Evolutionary conservation across 202 grass and related monocot species (phyloP).

Genomic region (Brachypodium distachyon): DNA sequence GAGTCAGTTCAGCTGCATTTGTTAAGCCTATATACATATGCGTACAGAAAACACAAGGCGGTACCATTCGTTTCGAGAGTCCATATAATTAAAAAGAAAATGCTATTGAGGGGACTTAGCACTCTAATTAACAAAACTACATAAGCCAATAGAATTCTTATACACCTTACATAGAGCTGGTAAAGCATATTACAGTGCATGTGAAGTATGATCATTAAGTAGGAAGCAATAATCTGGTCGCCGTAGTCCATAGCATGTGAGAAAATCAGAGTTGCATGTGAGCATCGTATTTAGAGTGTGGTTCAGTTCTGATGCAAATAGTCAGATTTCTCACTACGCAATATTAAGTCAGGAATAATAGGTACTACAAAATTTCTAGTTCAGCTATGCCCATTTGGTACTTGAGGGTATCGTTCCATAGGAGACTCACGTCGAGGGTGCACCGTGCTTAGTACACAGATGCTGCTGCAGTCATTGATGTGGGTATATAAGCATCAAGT

Average conservation of each 20-base stretch:
- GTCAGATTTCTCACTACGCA: background rate
- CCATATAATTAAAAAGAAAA: no score
- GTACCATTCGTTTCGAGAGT: no score
- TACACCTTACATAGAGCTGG: background rate
- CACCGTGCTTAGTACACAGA: conserved; percentile 46
- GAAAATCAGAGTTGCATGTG: no score
- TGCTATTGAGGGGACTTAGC: no score
- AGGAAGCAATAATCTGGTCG: no score
- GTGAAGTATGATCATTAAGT: no score
- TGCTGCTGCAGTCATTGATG: conserved; percentile 38
- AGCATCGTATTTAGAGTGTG: no score
- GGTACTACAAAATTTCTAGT: conserved; percentile 29
- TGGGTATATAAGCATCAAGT: conserved; percentile 34
- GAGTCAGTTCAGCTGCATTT: background rate
- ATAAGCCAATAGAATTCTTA: background rate
- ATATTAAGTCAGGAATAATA: background rate
- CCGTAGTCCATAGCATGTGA: no score
- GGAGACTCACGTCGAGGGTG: conserved; percentile 17
- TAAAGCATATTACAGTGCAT: no score
- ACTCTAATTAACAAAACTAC: background rate
- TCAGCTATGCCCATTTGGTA: conserved; percentile 34
- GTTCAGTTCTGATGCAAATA: no score
- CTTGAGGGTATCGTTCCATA: conserved; percentile 36
- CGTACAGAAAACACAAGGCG: background rate
- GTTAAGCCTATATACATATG: no score